Evolutionary conservation across 257 asterid genomes (phyloP).

Genomic region (Avicennia marina): DNA sequence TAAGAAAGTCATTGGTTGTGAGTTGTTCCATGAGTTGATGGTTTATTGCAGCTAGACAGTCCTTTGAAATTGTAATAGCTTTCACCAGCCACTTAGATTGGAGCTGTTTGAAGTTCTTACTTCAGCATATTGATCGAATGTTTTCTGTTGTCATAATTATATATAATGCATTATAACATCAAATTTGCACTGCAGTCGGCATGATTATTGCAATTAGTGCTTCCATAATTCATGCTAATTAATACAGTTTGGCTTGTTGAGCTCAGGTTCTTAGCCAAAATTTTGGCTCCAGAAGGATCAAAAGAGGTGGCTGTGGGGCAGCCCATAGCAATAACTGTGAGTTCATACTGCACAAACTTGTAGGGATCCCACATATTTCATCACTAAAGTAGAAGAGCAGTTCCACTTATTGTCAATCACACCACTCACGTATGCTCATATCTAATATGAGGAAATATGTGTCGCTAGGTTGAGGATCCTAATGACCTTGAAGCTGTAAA

Average conservation of each 20-base stretch:
- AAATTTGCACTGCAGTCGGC: not conserved
- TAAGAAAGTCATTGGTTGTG: too few species aligned
- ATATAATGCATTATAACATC: not conserved
- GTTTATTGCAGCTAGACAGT: too few species aligned
- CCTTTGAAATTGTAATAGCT: too few species aligned
- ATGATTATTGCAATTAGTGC: constrained; percentile 13
- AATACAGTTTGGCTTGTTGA: constrained; percentile 21
- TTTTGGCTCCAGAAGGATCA: constrained; percentile 92
- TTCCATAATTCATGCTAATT: constrained; percentile 3
- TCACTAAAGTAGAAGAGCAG: not conserved
- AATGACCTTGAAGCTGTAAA: constrained; percentile 73
- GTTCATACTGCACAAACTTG: constrained; percentile 28
- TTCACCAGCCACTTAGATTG: not conserved
- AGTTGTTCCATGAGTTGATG: too few species aligned
- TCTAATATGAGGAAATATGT: constrained; percentile 24
- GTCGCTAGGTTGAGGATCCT: constrained; percentile 86
- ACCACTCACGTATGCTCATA: constrained; percentile 11
- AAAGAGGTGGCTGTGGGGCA: constrained; percentile 90
- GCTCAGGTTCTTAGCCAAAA: constrained; percentile 86
- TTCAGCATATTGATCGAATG: not conserved
- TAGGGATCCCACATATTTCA: not conserved
- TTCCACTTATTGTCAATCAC: constrained; percentile 11
- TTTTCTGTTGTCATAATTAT: not conserved
- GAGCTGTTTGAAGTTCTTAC: not conserved
- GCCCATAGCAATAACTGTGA: constrained; percentile 90